Percentiles rank a stretch among this genome's conserved stretches.
phyloP scores from a whole-genome alignment of 805 yeast species.

The Starmerella stigmatis region DNA sequence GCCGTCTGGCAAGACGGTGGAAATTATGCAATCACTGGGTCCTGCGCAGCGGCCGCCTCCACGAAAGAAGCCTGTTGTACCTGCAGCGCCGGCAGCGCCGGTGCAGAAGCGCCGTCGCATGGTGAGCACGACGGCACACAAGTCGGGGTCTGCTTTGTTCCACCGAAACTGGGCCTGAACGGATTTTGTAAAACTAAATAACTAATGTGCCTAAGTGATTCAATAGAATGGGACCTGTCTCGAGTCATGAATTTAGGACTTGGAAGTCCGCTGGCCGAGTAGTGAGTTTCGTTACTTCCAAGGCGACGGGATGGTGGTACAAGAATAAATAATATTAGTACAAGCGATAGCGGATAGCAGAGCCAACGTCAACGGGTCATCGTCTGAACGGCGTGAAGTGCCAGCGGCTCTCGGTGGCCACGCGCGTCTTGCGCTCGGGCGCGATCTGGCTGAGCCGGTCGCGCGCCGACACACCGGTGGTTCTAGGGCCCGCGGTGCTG shows the following conservation, averaged over 20 bases:
- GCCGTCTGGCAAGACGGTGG: constrained; percentile 12
- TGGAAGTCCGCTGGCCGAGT: no score
- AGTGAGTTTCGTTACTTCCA: no score
- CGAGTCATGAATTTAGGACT: no score
- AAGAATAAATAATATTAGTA: background rate
- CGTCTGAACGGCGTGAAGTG: constrained; percentile 16
- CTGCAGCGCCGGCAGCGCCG: constrained; percentile 10
- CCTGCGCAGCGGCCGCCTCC: constrained; percentile 1
- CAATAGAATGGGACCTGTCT: no score
- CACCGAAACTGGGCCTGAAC: constrained; percentile 15
- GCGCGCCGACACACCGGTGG: constrained; percentile 2
- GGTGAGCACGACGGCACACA: background rate
- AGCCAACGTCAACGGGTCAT: no score
- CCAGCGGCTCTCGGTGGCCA: constrained; percentile 15
- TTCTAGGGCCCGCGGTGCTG: background rate
- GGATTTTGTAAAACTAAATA: background rate
- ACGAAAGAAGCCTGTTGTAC: constrained; percentile 7
- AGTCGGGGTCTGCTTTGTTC: constrained; percentile 8
- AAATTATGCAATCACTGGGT: constrained; percentile 15
- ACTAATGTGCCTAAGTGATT: no score
- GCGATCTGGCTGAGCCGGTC: constrained; percentile 6
- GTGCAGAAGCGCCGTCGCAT: constrained; percentile 8
- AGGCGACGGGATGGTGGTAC: background rate
- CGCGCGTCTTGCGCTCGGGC: background rate
- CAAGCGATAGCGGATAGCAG: no score